Base-by-base conservation (phyloP, 2,329 filamentous ascomycete species). In the Colletotrichum kahawae region DNA sequence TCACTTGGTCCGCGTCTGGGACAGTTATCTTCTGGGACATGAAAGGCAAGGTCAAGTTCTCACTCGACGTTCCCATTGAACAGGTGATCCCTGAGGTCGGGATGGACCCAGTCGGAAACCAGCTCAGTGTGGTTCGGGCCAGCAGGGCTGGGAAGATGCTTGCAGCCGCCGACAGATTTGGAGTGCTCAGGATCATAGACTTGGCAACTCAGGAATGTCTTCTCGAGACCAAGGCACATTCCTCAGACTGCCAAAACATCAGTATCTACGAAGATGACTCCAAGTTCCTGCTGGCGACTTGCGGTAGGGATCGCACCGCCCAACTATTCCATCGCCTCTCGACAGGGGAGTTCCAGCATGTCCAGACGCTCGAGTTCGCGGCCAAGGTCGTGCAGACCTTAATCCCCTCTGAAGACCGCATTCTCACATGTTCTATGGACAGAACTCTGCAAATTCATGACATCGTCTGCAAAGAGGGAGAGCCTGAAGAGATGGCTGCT, bases 311-410 rank as follows among this genome's bases (percentile, higher is more conserved):
- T 84, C 93, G 97, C 66, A 98, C 94, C n/a, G 91, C 96, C 1
- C 97, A 99, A 82, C 86, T 99, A n/a, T 98, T 98, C 82, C 89
- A 91, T 75, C 87, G 88, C 31, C 88, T 88, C 29, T 85, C 85
- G 2, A 87, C 84, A 14, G 89, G 91, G 4, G 85, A 84, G 4
- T 93, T 97, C 83, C 91, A 94, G 73, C 90, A 98, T 72, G 91
- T 98, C 67, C 97, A 99, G 83, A 99, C 97, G 0, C 90, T 98
- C 71, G 96, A 99, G 79, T 98, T 98, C 83, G 92, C 95, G 34
- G 95, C 95, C 27, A 94, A 95, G 77, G 96, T 99, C 21, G 93
- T 90, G 70, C 92, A 93, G 81, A 89, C 88, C 33, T 85, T 98
- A 33, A 88, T 96, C 10, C 95, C 97, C 73, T 91, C 94, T 4